Percentiles rank a stretch among this genome's conserved stretches.
Evolutionary conservation across 768 basidiomycete species (phyloP).

Genomic region (Mycena crocata): DNA sequence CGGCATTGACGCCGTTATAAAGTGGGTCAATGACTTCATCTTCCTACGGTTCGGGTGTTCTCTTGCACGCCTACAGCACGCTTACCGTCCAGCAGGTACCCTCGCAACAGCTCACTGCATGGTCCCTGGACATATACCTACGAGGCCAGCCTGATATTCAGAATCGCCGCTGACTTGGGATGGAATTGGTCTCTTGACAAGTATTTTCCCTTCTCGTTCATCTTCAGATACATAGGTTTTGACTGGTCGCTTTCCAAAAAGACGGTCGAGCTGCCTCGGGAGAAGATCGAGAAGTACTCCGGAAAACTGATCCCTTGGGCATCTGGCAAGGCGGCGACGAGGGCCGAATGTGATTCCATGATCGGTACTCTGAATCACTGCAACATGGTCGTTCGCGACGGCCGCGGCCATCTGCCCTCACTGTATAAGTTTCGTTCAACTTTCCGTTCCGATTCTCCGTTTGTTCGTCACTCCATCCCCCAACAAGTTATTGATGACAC

Average conservation of each 20-base stretch:
- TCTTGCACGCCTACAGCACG: not conserved
- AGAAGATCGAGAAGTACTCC: not conserved
- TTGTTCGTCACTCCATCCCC: not conserved
- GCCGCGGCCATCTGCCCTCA: not conserved
- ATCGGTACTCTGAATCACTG: constrained; percentile 9
- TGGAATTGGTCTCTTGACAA: not conserved
- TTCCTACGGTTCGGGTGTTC: not conserved
- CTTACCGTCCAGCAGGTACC: not conserved
- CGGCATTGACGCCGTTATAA: not conserved
- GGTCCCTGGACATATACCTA: not conserved
- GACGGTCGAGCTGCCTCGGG: not conserved
- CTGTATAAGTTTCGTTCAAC: not conserved
- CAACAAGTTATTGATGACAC: not conserved
- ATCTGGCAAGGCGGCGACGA: not conserved
- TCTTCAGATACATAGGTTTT: not conserved
- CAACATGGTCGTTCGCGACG: not conserved
- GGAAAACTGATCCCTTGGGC: not conserved
- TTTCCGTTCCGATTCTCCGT: not conserved
- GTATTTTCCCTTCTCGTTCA: not conserved
- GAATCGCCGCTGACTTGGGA: not conserved
- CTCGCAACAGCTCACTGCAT: not conserved
- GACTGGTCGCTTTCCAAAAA: not conserved
- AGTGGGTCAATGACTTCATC: constrained; percentile 9
- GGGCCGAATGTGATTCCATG: not conserved
- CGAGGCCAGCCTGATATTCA: not conserved